Evolutionary conservation across 2,329 filamentous ascomycete species (phyloP).

Genomic region (Aureobasidium vineae): DNA sequence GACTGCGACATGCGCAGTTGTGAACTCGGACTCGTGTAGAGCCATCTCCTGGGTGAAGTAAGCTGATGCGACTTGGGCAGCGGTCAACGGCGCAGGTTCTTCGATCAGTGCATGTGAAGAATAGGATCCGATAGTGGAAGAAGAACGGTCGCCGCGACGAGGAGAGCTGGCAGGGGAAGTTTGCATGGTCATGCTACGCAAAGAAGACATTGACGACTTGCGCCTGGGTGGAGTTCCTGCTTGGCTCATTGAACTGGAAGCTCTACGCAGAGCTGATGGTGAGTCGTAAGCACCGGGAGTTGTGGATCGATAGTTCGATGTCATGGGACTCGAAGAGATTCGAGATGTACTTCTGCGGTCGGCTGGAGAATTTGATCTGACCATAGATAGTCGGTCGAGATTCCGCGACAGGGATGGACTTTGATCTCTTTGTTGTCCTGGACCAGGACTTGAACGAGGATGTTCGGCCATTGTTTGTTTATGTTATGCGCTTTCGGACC

Average conservation of each 20-base stretch:
- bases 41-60: conserved; percentile 23
- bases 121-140: conserved; percentile 42
- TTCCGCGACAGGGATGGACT: conserved; percentile 22
- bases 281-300: conserved; percentile 14
- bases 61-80: conserved; percentile 58
- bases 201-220: conserved; percentile 22
- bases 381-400: conserved; percentile 17
- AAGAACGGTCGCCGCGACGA: conserved; percentile 24
- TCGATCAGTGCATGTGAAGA: conserved; percentile 41
- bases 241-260: conserved; percentile 23
- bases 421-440: conserved; percentile 7
- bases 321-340: conserved; percentile 15
- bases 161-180: conserved; percentile 15
- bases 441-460: conserved; percentile 17
- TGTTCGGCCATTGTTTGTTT: conserved; percentile 19
- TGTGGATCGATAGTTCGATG: conserved; percentile 1
- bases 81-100: conserved; percentile 47
- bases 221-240: conserved; percentile 17
- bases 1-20: conserved; percentile 65
- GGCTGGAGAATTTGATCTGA: conserved; percentile 10
- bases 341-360: not conserved
- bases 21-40: conserved; percentile 30
- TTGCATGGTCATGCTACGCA: conserved; percentile 18
- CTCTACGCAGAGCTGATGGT: conserved; percentile 5
- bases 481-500: not conserved